phyloP scores from a whole-genome alignment of 495 filamentous ascomycete genomes.

The Neurospora sp. region DNA sequence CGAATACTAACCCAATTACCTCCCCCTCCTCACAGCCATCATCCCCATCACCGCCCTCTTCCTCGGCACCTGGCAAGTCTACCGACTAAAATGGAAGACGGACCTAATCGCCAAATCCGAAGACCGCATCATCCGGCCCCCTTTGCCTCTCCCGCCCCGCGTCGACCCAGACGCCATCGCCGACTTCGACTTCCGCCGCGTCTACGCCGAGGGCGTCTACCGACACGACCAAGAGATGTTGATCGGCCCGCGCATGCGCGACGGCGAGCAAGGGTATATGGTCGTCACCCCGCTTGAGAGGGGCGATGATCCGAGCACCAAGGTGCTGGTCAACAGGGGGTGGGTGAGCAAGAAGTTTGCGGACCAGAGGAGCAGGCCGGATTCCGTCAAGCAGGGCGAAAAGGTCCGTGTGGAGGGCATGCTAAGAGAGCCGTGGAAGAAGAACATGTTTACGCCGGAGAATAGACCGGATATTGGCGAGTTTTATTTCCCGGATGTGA shows the following conservation, averaged over 20 bases:
- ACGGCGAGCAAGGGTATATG: constrained; percentile 81
- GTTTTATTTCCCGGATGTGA: constrained; percentile 92
- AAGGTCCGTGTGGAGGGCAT: constrained; percentile 69
- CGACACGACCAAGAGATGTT: constrained; percentile 94
- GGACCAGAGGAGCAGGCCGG: constrained; percentile 49
- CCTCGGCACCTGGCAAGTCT: constrained; percentile 93
- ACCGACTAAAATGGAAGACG: constrained; percentile 87
- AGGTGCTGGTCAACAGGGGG: constrained; percentile 74
- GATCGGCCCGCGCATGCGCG: constrained; percentile 77
- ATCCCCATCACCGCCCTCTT: constrained; percentile 87
- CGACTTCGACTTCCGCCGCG: constrained; percentile 88
- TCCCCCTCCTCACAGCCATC: constrained; percentile 43
- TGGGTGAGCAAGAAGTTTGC: constrained; percentile 72
- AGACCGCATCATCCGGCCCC: constrained; percentile 77
- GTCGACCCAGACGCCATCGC: constrained; percentile 69
- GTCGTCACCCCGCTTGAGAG: constrained; percentile 88
- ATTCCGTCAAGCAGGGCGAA: constrained; percentile 51
- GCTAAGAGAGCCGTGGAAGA: constrained; percentile 83
- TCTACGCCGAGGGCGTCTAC: constrained; percentile 62
- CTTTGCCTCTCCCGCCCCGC: constrained; percentile 73
- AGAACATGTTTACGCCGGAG: constrained; percentile 92
- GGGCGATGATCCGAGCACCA: constrained; percentile 28
- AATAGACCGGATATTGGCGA: constrained; percentile 72
- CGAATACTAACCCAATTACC: not conserved
- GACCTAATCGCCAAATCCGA: constrained; percentile 81